A percentile compares a stretch with the other conserved stretches of the same genome.
These are phyloP conservation scores for Chytriomyces sp. DNA, from an alignment of 192 early-diverging fungal species.

Conservation along the genomic window DNA sequence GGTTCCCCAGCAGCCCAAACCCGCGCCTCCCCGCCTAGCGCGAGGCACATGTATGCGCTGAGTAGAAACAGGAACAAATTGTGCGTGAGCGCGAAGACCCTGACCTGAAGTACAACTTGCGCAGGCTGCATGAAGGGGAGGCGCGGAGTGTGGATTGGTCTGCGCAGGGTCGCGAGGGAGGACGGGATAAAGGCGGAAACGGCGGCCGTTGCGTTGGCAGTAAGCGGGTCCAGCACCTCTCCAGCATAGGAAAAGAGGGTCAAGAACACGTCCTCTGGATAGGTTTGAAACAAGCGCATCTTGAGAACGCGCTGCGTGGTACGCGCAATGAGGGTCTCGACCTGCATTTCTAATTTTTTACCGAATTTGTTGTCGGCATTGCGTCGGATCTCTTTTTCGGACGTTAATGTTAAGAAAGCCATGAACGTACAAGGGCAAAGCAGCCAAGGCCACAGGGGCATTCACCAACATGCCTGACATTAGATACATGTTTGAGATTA, in stretches of 20 bases:
- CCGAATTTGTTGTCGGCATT: too few species aligned
- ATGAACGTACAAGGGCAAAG: too few species aligned
- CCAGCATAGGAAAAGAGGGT: background rate
- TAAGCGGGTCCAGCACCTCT: background rate
- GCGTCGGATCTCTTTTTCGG: too few species aligned
- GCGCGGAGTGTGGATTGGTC: slow-evolving; percentile 10
- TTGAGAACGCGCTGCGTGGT: too few species aligned
- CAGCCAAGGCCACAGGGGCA: too few species aligned
- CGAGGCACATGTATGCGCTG: slow-evolving; percentile 60
- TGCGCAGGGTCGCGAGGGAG: background rate
- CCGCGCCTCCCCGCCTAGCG: slow-evolving; percentile 49
- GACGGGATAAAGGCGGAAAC: background rate
- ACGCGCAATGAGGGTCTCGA: too few species aligned
- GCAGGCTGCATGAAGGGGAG: slow-evolving; percentile 64
- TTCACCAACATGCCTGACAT: too few species aligned
- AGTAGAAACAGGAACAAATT: slow-evolving; percentile 55
- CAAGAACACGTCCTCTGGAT: background rate
- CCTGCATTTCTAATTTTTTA: too few species aligned
- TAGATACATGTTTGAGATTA: too few species aligned
- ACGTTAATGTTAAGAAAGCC: too few species aligned
- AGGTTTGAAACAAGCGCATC: too few species aligned
- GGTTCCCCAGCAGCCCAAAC: slow-evolving; percentile 56
- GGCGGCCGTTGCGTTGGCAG: background rate
- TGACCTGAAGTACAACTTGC: slow-evolving; percentile 58
- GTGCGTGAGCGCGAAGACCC: slow-evolving; percentile 51